These are phyloP conservation scores for Casaregolazyma suthepensis DNA, from an alignment of 1,139 yeast genomes.

Conservation along the genomic window DNA sequence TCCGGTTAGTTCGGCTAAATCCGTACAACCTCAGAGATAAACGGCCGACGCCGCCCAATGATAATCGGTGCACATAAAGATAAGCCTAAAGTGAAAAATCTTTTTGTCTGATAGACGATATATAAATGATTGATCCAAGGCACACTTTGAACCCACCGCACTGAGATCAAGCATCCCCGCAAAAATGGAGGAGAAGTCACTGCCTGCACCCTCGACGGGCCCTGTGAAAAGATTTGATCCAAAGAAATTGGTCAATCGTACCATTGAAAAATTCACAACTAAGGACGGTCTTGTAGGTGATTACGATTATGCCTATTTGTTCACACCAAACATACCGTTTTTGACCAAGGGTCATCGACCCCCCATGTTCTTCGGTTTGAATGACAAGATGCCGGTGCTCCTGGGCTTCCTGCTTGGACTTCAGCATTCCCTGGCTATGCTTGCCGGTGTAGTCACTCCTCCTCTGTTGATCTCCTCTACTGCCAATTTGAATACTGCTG, in stretches of 20 bases:
- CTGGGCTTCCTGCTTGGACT: constrained; percentile 73
- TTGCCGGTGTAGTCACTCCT: constrained; percentile 88
- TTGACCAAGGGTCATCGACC: constrained; percentile 31
- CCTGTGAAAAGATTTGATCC: not conserved
- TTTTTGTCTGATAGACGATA: not conserved
- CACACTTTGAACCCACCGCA: not conserved
- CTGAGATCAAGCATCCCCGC: not conserved
- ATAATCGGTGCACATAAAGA: not conserved
- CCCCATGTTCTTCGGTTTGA: constrained; percentile 68
- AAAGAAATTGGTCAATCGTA: constrained; percentile 5
- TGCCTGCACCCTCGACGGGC: not conserved
- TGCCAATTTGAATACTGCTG: constrained; percentile 49
- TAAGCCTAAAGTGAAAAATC: not conserved
- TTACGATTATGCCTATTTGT: constrained; percentile 70
- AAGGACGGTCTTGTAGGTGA: constrained; percentile 76
- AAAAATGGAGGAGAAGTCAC: not conserved
- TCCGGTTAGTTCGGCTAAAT: not conserved
- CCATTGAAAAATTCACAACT: constrained; percentile 36
- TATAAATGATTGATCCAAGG: not conserved
- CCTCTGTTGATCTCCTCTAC: constrained; percentile 61
- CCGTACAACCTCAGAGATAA: not conserved
- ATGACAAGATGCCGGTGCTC: constrained; percentile 71
- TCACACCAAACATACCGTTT: constrained; percentile 74
- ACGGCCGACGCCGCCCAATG: not conserved
- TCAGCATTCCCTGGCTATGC: constrained; percentile 83